Evolutionary conservation across 441 rosid genomes (phyloP), one percentile per base, ranked within the genome.

Genomic region (Eutrema salsugineum): DNA sequence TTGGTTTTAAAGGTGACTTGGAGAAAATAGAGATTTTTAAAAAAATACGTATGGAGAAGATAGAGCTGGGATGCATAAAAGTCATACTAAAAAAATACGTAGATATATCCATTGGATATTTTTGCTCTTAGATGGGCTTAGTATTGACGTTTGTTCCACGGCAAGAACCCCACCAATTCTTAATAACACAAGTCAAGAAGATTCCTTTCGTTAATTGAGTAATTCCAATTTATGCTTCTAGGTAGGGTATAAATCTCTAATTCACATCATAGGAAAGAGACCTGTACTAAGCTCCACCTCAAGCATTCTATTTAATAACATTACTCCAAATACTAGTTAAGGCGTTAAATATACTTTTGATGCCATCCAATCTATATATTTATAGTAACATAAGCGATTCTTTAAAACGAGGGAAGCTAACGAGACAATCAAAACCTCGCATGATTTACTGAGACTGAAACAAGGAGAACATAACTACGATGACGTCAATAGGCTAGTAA

Each of bases 151-250:
- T 27, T 42, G 33, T 30, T 68, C 53, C 63, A 68, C 44, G 55
- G 20, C 51, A 54, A 67, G 51, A 50, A 42, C 51, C 71, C 63
- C 44, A 68, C 71, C 71, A 54, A 20, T 40, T 54, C 42, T 67
- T 53, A 28, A 17, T 54, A 28, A 33, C 62, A 19, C 20, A 55
- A 58, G 65, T 60, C 65, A 55, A 68, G 44, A 55, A 68, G 72
- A 55, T 55, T 44, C 66, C 39, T 62, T 62, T 11, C 53, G 30
- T 27, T 54, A 40, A 67, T 12, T 42, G 33, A 54, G 43, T 42
- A 19, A 3, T 54, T 19, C 33, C 54, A 55, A 10, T 46, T 4
- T 43, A 16, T 61, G 35, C 19, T 39, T 22, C 12, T n/a, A 8
- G 16, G 35, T 59, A 20, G 35, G 49, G 64, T 40, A 59, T 40